These are phyloP conservation scores for Phyllosticta citriasiana DNA, from an alignment of 2,329 filamentous ascomycete genomes.

Conservation along the genomic window DNA sequence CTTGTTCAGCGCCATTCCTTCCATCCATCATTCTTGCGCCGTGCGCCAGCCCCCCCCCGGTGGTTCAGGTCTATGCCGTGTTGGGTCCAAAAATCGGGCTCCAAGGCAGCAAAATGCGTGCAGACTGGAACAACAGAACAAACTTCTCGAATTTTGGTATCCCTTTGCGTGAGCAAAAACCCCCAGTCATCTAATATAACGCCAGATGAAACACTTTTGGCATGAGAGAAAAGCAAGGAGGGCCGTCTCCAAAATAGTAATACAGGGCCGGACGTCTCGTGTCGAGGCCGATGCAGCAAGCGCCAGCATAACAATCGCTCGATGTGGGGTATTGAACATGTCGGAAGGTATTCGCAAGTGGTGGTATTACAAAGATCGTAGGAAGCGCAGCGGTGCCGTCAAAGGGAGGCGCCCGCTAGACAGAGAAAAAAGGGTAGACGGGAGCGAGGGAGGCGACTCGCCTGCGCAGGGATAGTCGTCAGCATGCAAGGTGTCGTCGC, in stretches of 20 bases:
- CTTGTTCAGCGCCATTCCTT: background rate
- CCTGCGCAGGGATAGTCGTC: slow-evolving; percentile 8
- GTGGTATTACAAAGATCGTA: slow-evolving; percentile 12
- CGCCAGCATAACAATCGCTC: slow-evolving; percentile 18
- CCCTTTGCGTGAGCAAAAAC: slow-evolving; percentile 27
- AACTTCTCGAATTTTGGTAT: slow-evolving; percentile 25
- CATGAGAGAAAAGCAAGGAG: slow-evolving; percentile 13
- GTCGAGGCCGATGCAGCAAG: slow-evolving; percentile 10
- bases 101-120: background rate
- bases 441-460: slow-evolving; percentile 10
- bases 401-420: background rate
- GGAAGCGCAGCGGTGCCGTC: slow-evolving; percentile 6
- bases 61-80: background rate
- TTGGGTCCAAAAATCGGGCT: background rate
- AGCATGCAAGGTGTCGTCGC: slow-evolving; percentile 10
- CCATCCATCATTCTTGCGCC: background rate
- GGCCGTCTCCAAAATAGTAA: slow-evolving; percentile 22
- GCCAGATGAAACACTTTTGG: slow-evolving; percentile 17
- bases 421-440: slow-evolving; percentile 1
- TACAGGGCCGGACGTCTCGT: slow-evolving; percentile 5
- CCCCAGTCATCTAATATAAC: slow-evolving; percentile 28
- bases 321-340: slow-evolving; percentile 26
- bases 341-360: slow-evolving; percentile 11
- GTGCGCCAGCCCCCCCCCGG: background rate
- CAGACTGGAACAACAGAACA: slow-evolving; percentile 2